Evolutionary conservation across 768 basidiomycete species (phyloP), one percentile per base, ranked within the genome.

Genomic region (Dendrothele bispora): DNA sequence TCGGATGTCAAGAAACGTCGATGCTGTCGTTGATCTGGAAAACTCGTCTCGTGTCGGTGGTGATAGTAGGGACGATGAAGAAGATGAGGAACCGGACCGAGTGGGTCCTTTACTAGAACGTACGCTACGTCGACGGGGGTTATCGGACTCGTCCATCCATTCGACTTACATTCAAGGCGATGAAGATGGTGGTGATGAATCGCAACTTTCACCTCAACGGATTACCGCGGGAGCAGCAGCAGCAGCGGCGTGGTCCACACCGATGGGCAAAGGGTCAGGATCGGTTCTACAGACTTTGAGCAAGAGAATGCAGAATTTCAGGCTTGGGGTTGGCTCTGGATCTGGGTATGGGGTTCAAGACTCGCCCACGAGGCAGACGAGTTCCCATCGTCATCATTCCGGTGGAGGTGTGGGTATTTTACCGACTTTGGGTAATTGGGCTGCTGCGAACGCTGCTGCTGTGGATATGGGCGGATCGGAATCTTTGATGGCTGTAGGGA

Each of bases 131-230:
- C 78, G 86, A 24, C 79, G 95, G 45, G 92, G 93, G 2, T 65
- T 97, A 41, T 92, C 90, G 2, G 95, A 98, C 62, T 95, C 93
- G 1, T 95, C 91, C 2, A 93, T 98, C 51, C 89, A 84, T 52
- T 87, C 91, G 4, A 91, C 91, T 0, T 95, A 89, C 66, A 69
- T 83, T 50, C 79, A 87, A 39, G 71, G 64, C 4, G 73, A 72
- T n/a, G 67, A 70, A 25, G 36, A 47, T 40, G 26, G 15, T 26
- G 14, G n/a, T 34, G 39, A 42, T 28, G 48, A 32, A 17, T 22
- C 20, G 15, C 11, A n/a, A 39, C 10, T 20, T 22, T 39, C 21
- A 22, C 38, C 21, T 15, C 18, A 34, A 12, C 42, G 11, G 12
- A 17, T 24, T 8, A 15, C 32, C 3, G 18, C 40, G 20, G n/a